Base-by-base conservation (phyloP, 2,329 filamentous ascomycete genomes). In the Talaromyces sp. region DNA sequence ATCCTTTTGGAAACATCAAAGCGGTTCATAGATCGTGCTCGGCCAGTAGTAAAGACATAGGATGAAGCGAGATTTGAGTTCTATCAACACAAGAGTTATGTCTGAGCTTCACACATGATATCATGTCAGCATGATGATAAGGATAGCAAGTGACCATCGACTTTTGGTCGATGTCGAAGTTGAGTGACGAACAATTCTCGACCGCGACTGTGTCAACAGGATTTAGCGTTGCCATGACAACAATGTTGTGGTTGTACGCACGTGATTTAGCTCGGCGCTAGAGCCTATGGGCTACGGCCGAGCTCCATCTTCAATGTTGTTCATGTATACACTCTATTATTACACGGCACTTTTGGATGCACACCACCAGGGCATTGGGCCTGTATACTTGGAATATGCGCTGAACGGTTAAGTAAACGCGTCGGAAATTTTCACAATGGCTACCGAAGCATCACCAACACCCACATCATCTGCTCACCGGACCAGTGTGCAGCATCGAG, bases 391-490 rank as follows among this genome's bases (percentile, higher is more conserved):
- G 59, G 64, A 62, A 3, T 62, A 50, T 33, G 45, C 43, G 49
- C 39, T 69, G 60, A 58, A 69, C 65, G 68, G 56, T 54, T 64
- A 61, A 25, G 37, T 37, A 27, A 58, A 68, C 68, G 57, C 69
- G 63, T 65, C 47, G 56, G 27, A 22, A 41, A 41, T 39, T 35
- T 56, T 54, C 66, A 66, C 62, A 65, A 74, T 74, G 73, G 69
- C 72, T 64, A 64, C 69, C 41, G 67, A 69, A 72, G 73, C 73
- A 65, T 80, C 78, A 25, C 76, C 78, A 41, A 75, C 75, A 66
- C 77, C 77, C 37, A 69, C 76, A 50, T 74, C 75, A 57, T 72
- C 77, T 58, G 71, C 74, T 62, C 75, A 78, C 73, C 72, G 71
- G 63, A 73, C 68, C 69, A 73, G 71, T 66, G 71, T 75, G 45